Evolutionary conservation across 768 basidiomycete species (phyloP).

Genomic region (Pisolithus sp.): DNA sequence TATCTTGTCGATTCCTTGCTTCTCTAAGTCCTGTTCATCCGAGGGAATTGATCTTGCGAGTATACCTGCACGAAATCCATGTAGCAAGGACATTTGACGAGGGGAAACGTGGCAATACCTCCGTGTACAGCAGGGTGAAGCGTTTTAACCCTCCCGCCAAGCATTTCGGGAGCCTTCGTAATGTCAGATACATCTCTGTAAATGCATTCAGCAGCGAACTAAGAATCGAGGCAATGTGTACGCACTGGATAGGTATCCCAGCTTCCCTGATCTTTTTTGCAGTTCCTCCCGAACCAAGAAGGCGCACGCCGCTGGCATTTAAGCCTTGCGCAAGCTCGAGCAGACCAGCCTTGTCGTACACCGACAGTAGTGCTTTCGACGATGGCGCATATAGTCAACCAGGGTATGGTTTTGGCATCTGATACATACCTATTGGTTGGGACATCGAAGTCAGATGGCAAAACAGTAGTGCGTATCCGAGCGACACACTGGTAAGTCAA

Average conservation of each 20-base stretch:
- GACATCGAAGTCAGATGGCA: constrained; percentile 18
- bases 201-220: background rate
- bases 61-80: constrained; percentile 55
- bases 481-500: background rate
- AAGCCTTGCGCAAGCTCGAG: constrained; percentile 87
- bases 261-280: constrained; percentile 96
- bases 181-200: constrained; percentile 92
- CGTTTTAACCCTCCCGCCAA: constrained; percentile 97
- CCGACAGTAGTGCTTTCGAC: constrained; percentile 75
- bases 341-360: constrained; percentile 92
- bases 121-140: constrained; percentile 97
- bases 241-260: constrained; percentile 83
- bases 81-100: background rate
- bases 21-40: constrained; percentile 78
- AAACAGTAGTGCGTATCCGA: background rate
- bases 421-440: constrained; percentile 22
- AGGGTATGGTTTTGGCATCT: background rate
- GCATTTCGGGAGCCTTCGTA: constrained; percentile 98
- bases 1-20: constrained; percentile 86
- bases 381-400: constrained; percentile 1
- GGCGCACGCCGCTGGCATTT: constrained; percentile 69
- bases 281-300: constrained; percentile 94
- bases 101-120: constrained; percentile 41
- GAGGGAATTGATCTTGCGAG: constrained; percentile 88
- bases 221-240: background rate